A percentile compares a stretch with the other conserved stretches of the same genome.
These are phyloP conservation scores for Candida hungchunana DNA, from an alignment of 805 yeast species.

Conservation along the genomic window DNA sequence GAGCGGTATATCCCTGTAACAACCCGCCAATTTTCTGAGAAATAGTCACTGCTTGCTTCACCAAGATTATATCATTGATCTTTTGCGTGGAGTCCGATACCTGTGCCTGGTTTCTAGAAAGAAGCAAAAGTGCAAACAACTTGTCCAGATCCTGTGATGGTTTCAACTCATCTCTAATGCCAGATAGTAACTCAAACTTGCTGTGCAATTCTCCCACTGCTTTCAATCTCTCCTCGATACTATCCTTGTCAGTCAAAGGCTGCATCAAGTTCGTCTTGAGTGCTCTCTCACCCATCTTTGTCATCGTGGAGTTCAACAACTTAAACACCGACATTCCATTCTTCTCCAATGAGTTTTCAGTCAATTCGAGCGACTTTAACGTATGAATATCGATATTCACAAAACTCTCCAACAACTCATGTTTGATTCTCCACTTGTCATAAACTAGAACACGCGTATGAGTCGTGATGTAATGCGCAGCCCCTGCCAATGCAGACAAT, in stretches of 20 bases:
- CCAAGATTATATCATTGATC: constrained; percentile 37
- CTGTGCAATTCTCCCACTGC: constrained; percentile 34
- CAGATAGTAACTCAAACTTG: constrained; percentile 13
- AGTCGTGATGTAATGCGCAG: constrained; percentile 25
- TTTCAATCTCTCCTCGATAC: constrained; percentile 33
- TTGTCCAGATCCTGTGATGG: constrained; percentile 37
- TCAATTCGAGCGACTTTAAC: constrained; percentile 34
- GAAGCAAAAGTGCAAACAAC: constrained; percentile 34
- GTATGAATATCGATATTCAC: constrained; percentile 41
- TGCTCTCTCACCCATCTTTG: constrained; percentile 44
- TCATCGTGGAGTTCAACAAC: constrained; percentile 35
- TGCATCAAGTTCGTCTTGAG: constrained; percentile 42
- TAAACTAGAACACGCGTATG: constrained; percentile 15
- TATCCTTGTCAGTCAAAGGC: constrained; percentile 37
- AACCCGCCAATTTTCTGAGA: constrained; percentile 17
- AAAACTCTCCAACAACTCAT: constrained; percentile 35
- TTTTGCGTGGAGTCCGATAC: constrained; percentile 32
- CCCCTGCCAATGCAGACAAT: constrained; percentile 32
- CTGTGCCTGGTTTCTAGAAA: constrained; percentile 23
- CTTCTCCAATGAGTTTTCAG: constrained; percentile 30
- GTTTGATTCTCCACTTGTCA: constrained; percentile 33
- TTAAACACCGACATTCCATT: constrained; percentile 33
- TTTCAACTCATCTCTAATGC: constrained; percentile 25
- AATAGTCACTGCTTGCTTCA: constrained; percentile 33
- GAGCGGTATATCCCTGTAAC: constrained; percentile 14